Conservation (phyloP, 257 asterid genomes). For the Plantago ovata region DNA sequence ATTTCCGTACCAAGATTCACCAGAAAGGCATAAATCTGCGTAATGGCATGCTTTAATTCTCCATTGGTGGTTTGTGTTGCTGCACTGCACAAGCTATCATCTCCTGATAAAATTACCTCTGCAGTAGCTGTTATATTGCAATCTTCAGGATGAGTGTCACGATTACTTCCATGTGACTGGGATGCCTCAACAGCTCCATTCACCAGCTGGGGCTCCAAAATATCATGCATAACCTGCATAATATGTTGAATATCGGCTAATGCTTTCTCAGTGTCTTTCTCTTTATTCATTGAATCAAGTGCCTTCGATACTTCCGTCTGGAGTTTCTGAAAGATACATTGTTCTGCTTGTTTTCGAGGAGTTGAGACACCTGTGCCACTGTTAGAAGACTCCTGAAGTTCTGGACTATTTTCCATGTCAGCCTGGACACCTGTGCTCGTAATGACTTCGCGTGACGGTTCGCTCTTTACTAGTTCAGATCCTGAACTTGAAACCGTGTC, state of each 20-base stretch:
- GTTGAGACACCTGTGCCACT: constrained; percentile 22
- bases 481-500: constrained; percentile 27
- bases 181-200: constrained; percentile 29
- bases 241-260: constrained; percentile 44
- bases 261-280: constrained; percentile 46
- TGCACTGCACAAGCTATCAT: constrained; percentile 25
- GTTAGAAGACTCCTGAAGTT: constrained; percentile 21
- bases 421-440: constrained; percentile 24
- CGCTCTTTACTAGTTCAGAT: constrained; percentile 32
- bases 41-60: constrained; percentile 52
- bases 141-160: background rate
- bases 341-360: constrained; percentile 35
- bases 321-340: constrained; percentile 41
- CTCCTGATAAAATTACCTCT: no score
- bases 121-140: background rate
- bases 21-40: constrained; percentile 61
- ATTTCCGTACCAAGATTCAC: constrained; percentile 63
- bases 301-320: constrained; percentile 52
- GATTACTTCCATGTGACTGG: background rate
- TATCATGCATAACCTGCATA: constrained; percentile 52
- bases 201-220: constrained; percentile 29
- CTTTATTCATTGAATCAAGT: constrained; percentile 53
- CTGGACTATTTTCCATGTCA: constrained; percentile 21
- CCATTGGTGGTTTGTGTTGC: constrained; percentile 31
- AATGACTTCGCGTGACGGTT: constrained; percentile 29